Base-by-base conservation (phyloP, 768 basidiomycete species). In the Solioccasus polychromus region DNA sequence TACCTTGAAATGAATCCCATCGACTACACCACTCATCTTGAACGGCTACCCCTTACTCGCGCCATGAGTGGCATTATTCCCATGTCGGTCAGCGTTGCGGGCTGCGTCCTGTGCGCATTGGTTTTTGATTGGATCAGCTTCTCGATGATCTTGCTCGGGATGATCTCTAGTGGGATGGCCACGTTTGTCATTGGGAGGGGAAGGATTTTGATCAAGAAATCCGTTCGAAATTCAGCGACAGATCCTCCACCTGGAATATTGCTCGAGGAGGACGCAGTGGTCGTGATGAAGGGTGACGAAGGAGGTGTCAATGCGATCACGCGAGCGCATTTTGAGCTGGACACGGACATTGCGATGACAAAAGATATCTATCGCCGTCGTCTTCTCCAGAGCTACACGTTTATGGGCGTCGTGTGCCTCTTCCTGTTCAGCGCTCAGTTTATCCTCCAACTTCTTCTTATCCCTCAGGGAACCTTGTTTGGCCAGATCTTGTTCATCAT, bases 401-500 rank as follows among this genome's bases (percentile, higher is more conserved):
- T 40, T 8, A 35, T 51, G 2, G 53, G 55, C 45, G 26, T 42
- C 28, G 29, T 57, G 18, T 63, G 55, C 38, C 53, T 62, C 14
- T 47, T 62, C 39, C 42, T 68, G 9, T 53, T 65, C 38, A 55
- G 56, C 17, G 39, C 46, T 24, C 60, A 70, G 25, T 61, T 64
- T 48, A 48, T 69, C 35, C 45, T 55, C 19, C 63, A 68, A 46
- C 54, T 69, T 28, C 53, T 68, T 32, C 57, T 68, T 42, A 54
- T 67, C 22, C 66, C 66, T 1, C 62, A 65, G 25, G 61, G 58
- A n/a, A 50, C 53, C 5, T 39, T 67, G 4, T 65, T 69, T 25
- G 63, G 67, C 19, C 63, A 67, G 47, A 47, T 60, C 45, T 58
- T 68, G 60, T 67, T 68, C 40, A 35, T 69, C 22, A 5, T 45